A percentile compares a stretch with the other conserved stretches of the same genome.
Evolutionary conservation across 176 grass and related monocot species (phyloP).

Genomic region (Oropetium thomaeum): DNA sequence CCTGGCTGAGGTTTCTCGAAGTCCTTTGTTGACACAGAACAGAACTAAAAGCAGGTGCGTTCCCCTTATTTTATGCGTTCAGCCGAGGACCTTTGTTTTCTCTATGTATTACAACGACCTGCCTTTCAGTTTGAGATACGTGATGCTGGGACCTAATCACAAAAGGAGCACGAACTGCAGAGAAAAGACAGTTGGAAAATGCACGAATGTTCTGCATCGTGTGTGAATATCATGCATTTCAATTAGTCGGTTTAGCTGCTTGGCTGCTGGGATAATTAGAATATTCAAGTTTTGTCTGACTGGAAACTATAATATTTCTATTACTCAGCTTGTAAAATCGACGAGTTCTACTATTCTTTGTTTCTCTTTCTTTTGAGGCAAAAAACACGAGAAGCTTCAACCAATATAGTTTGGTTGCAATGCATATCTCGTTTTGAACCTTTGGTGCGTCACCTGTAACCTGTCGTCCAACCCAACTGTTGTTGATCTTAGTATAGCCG

Average conservation of each 20-base stretch:
- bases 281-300: neutral
- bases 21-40: neutral
- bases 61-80: neutral
- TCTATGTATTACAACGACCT: neutral
- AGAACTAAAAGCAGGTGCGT: neutral
- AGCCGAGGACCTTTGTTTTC: neutral
- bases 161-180: neutral
- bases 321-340: neutral
- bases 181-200: neutral
- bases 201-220: neutral
- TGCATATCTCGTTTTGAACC: neutral
- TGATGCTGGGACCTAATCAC: neutral
- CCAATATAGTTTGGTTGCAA: neutral
- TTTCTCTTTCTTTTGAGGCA: neutral
- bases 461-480: no score
- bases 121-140: slow-evolving; percentile 2
- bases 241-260: neutral
- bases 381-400: neutral
- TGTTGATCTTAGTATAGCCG: no score
- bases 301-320: neutral
- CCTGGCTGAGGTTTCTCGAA: neutral
- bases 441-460: neutral
- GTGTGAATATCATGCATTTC: neutral
- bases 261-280: neutral
- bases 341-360: neutral